A percentile compares a stretch with the other conserved stretches of the same genome.
phyloP scores from a whole-genome alignment of 805 yeast species.

The Cyberlindnera xishuangbannaensis region DNA sequence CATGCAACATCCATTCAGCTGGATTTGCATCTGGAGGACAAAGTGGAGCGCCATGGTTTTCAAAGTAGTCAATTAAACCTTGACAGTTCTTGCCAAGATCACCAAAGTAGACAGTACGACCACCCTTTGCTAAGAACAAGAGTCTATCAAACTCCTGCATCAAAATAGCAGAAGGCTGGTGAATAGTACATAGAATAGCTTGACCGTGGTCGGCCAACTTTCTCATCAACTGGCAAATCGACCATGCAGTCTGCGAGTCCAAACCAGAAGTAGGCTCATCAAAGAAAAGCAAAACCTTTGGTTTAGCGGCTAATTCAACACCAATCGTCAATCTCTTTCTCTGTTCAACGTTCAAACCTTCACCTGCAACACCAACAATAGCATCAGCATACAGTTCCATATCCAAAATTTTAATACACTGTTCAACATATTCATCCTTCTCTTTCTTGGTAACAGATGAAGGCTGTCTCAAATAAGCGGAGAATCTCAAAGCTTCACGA shows the following conservation, averaged over 20 bases:
- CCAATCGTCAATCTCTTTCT: slow-evolving; percentile 63
- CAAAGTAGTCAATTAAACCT: slow-evolving; percentile 60
- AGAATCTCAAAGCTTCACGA: slow-evolving; percentile 62
- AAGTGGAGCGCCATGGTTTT: slow-evolving; percentile 53
- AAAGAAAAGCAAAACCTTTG: slow-evolving; percentile 51
- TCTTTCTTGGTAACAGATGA: slow-evolving; percentile 42
- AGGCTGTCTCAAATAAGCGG: slow-evolving; percentile 68
- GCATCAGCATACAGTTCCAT: slow-evolving; percentile 66
- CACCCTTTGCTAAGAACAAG: slow-evolving; percentile 64
- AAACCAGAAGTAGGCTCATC: slow-evolving; percentile 69
- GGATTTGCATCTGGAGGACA: slow-evolving; percentile 74
- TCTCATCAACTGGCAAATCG: slow-evolving; percentile 55
- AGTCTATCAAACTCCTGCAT: slow-evolving; percentile 75
- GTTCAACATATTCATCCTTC: slow-evolving; percentile 61
- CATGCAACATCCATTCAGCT: slow-evolving; percentile 90
- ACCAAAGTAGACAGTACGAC: slow-evolving; percentile 71
- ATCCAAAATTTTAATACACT: slow-evolving; percentile 55
- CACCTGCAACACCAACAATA: slow-evolving; percentile 69
- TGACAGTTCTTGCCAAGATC: slow-evolving; percentile 57
- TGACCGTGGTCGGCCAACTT: slow-evolving; percentile 55
- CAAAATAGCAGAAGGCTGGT: slow-evolving; percentile 79
- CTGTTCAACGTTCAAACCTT: slow-evolving; percentile 60
- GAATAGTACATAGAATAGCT: slow-evolving; percentile 70
- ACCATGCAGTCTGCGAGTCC: slow-evolving; percentile 66
- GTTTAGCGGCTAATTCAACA: slow-evolving; percentile 63